Evolutionary conservation across 1,284 basidiomycete species (phyloP).

Genomic region (Ganoderma boninense): DNA sequence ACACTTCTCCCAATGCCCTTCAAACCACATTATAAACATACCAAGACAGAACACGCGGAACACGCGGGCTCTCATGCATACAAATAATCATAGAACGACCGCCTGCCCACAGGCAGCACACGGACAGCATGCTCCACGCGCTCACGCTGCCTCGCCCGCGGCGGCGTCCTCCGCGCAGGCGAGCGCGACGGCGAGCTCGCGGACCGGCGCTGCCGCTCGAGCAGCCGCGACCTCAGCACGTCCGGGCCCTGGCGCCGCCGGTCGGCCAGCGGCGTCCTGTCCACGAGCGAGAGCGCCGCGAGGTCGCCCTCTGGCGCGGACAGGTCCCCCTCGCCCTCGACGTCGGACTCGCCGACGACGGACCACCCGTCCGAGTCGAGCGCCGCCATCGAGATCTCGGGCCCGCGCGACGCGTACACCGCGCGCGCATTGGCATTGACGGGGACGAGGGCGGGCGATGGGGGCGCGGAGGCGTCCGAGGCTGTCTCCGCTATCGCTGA

Average conservation of each 20-base stretch:
- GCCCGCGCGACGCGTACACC: conserved; percentile 15
- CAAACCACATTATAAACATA: too few species aligned
- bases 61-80: conserved; percentile 41
- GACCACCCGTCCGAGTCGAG: conserved; percentile 39
- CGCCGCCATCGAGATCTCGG: conserved; percentile 7
- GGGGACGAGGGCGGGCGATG: conserved; percentile 24
- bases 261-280: conserved; percentile 36
- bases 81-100: conserved; percentile 51
- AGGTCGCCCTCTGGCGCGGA: conserved; percentile 31
- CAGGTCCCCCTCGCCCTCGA: conserved; percentile 38
- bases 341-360: conserved; percentile 38
- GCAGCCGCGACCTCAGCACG: conserved; percentile 37
- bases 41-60: background rate
- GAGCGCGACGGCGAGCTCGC: conserved; percentile 52
- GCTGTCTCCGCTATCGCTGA: conserved; percentile 38
- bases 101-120: conserved; percentile 15
- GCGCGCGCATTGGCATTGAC: conserved; percentile 8
- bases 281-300: conserved; percentile 29
- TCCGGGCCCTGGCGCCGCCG: conserved; percentile 37
- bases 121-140: conserved; percentile 26
- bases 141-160: conserved; percentile 30
- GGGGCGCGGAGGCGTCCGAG: conserved; percentile 31
- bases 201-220: conserved; percentile 40
- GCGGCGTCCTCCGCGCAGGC: conserved; percentile 43
- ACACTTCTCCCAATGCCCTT: background rate